Evolutionary conservation across 148 eudicot genomes (phyloP).

Genomic region (Camellia japonica): DNA sequence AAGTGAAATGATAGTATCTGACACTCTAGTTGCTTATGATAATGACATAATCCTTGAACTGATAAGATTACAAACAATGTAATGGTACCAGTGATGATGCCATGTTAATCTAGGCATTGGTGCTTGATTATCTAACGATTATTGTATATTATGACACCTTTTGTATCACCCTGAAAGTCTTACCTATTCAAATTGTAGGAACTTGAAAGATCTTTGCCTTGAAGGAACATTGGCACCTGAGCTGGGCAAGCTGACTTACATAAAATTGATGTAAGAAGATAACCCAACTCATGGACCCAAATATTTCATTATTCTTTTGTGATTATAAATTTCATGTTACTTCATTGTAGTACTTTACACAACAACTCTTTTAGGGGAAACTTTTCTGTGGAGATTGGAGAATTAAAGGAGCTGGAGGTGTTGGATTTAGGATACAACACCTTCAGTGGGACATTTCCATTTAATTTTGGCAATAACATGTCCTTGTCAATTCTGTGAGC

Average conservation of each 20-base stretch:
- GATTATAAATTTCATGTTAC: neutral
- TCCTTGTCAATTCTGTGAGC: conserved; percentile 56
- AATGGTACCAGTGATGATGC: neutral
- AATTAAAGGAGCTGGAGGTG: too few species aligned
- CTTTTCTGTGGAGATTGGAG: neutral
- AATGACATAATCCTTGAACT: neutral
- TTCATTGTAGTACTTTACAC: conserved; percentile 53
- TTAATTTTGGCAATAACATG: too few species aligned
- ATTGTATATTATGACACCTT: neutral
- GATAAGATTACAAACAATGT: neutral
- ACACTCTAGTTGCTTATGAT: neutral
- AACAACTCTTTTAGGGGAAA: conserved; percentile 77
- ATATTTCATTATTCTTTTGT: neutral
- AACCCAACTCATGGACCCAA: neutral
- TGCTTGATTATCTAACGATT: neutral
- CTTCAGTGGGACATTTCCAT: too few species aligned
- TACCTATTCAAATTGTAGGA: conserved; percentile 39
- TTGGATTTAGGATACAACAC: too few species aligned
- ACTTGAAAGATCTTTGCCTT: conserved; percentile 63
- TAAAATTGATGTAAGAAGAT: conserved; percentile 64
- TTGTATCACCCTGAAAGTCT: neutral
- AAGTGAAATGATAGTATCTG: neutral
- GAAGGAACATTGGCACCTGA: conserved; percentile 71
- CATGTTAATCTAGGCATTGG: neutral
- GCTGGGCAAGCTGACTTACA: conserved; percentile 46